Evolutionary conservation across 2,329 filamentous ascomycete genomes (phyloP).

Genomic region (Calycina herbarum): DNA sequence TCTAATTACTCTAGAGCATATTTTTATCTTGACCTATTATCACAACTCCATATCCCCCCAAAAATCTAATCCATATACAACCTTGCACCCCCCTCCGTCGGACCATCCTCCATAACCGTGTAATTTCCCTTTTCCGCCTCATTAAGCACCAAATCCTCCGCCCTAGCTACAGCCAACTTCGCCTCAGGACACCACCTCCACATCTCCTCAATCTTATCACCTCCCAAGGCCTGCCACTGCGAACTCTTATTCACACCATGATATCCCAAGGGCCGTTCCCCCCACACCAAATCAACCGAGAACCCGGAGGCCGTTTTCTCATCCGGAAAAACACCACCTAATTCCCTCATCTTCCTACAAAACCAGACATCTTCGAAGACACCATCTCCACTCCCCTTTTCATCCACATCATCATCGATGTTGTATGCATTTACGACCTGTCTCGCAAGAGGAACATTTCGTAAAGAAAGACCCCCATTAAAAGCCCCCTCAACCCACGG

Average conservation of each 20-base stretch:
- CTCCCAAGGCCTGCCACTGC: slow-evolving; percentile 24
- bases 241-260: slow-evolving; percentile 14
- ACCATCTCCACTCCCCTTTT: slow-evolving; percentile 12
- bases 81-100: background rate
- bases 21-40: no score
- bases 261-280: slow-evolving; percentile 24
- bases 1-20: no score
- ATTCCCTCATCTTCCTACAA: slow-evolving; percentile 31
- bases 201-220: slow-evolving; percentile 32
- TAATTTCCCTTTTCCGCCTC: background rate
- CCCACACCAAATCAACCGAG: slow-evolving; percentile 24
- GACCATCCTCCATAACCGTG: background rate
- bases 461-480: slow-evolving; percentile 40
- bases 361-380: slow-evolving; percentile 31
- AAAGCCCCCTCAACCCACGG: slow-evolving; percentile 27
- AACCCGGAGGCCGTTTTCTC: slow-evolving; percentile 25
- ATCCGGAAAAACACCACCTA: slow-evolving; percentile 26
- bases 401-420: slow-evolving; percentile 9
- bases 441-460: slow-evolving; percentile 31
- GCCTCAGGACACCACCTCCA: slow-evolving; percentile 38
- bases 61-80: background rate
- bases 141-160: slow-evolving; percentile 9
- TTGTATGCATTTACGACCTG: slow-evolving; percentile 33
- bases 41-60: no score
- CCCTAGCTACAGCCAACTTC: slow-evolving; percentile 13